Conservation (phyloP, 129 eudicot species). For the Ambrosia artemisiifolia region DNA sequence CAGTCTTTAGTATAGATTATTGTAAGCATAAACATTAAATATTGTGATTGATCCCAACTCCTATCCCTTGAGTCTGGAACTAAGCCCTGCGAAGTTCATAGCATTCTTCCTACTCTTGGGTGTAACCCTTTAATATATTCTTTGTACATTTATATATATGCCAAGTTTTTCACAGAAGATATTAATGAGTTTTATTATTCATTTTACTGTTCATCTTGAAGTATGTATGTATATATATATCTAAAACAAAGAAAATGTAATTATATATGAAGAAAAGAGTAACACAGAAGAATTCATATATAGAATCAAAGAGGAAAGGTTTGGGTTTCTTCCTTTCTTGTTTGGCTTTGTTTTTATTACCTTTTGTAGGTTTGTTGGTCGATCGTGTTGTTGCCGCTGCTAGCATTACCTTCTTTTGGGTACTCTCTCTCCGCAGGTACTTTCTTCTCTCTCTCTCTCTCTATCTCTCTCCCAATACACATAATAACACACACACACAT, state of each 20-base stretch:
- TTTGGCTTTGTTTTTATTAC: conserved; percentile 46
- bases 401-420: conserved; percentile 33
- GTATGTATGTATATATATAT: not conserved
- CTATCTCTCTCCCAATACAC: not conserved
- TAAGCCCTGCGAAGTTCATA: no score
- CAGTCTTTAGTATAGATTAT: no score
- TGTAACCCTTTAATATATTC: conserved; percentile 2
- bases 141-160: not conserved
- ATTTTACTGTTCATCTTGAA: conserved; percentile 5
- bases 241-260: conserved; percentile 8
- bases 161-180: no score
- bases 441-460: conserved; percentile 13
- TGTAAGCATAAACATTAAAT: no score
- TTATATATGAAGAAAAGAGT: not conserved
- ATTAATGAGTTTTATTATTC: not conserved
- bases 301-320: conserved; percentile 26
- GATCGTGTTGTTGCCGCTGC: conserved; percentile 40
- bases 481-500: not conserved
- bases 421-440: conserved; percentile 28
- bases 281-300: not conserved
- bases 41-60: no score
- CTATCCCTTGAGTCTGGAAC: no score
- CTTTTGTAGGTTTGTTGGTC: conserved; percentile 51
- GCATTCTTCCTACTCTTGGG: no score
- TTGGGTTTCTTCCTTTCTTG: conserved; percentile 31